phyloP scores from a whole-genome alignment of 495 filamentous ascomycete species.

The Extremus antarcticus region DNA sequence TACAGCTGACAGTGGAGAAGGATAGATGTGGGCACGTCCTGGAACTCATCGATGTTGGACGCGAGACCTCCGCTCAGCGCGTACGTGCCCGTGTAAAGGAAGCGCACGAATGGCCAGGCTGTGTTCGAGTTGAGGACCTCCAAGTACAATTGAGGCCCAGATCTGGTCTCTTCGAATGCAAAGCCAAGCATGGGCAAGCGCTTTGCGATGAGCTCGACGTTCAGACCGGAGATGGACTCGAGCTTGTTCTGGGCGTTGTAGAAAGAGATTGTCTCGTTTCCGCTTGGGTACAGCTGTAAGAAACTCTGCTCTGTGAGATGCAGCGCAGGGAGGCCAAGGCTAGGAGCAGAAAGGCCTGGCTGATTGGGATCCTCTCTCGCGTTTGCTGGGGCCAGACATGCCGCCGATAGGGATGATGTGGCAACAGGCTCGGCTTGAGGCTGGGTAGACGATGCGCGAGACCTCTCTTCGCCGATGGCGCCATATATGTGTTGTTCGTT shows the following conservation, averaged over 20 bases:
- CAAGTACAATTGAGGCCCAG: slow-evolving; percentile 16
- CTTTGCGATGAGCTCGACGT: slow-evolving; percentile 14
- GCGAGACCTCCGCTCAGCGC: not conserved
- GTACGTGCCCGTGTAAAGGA: slow-evolving; percentile 26
- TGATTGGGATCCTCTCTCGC: too few species aligned
- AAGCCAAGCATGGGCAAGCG: slow-evolving; percentile 23
- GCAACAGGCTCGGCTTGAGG: too few species aligned
- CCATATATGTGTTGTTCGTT: too few species aligned
- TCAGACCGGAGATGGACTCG: slow-evolving; percentile 16
- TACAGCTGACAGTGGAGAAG: slow-evolving; percentile 26
- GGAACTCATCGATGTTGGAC: not conserved
- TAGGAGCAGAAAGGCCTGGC: too few species aligned
- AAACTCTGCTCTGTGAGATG: not conserved
- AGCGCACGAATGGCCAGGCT: slow-evolving; percentile 22
- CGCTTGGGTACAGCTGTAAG: slow-evolving; percentile 7
- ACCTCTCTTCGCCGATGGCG: too few species aligned
- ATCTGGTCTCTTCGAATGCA: slow-evolving; percentile 24
- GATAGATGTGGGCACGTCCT: slow-evolving; percentile 16
- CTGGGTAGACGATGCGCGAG: too few species aligned
- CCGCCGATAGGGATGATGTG: too few species aligned
- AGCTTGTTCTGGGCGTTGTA: slow-evolving; percentile 13
- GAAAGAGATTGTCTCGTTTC: slow-evolving; percentile 20
- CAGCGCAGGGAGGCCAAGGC: too few species aligned
- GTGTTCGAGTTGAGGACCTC: slow-evolving; percentile 9
- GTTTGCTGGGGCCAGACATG: too few species aligned